Conservation (phyloP, 2,329 filamentous ascomycete species). For the Ophiocordyceps camponoti-floridani region DNA sequence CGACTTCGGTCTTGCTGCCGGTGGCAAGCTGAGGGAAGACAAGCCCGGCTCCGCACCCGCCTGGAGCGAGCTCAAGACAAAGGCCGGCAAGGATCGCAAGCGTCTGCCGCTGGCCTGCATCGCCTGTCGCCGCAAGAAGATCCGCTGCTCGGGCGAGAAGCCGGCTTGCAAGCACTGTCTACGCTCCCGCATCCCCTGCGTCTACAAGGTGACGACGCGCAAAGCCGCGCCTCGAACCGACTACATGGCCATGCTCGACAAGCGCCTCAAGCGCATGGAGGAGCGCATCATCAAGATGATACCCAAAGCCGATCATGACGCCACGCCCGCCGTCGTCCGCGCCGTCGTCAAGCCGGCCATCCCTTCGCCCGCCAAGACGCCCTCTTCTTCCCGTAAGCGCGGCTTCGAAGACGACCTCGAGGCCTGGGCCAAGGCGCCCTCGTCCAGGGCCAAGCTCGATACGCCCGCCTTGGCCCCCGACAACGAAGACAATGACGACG, state of each 20-base stretch:
- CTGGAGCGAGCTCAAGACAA: slow-evolving; percentile 75
- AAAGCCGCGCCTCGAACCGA: slow-evolving; percentile 91
- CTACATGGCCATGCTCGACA: slow-evolving; percentile 98
- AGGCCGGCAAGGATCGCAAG: slow-evolving; percentile 91
- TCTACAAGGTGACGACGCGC: slow-evolving; percentile 90
- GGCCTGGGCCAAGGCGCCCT: slow-evolving; percentile 52
- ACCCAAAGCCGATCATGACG: slow-evolving; percentile 65
- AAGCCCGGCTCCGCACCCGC: slow-evolving; percentile 41
- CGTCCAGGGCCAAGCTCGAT: slow-evolving; percentile 25
- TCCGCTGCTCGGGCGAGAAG: slow-evolving; percentile 93
- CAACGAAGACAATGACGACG: slow-evolving; percentile 63
- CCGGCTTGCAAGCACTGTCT: slow-evolving; percentile 94
- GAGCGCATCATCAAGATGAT: slow-evolving; percentile 93
- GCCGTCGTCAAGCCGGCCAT: slow-evolving; percentile 71
- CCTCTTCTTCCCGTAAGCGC: slow-evolving; percentile 52
- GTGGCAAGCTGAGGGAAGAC: slow-evolving; percentile 35
- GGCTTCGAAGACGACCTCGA: slow-evolving; percentile 72
- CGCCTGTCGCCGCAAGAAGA: slow-evolving; percentile 91
- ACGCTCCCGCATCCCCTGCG: slow-evolving; percentile 80
- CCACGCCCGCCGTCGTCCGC: slow-evolving; percentile 48
- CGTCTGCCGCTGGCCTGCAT: slow-evolving; percentile 86
- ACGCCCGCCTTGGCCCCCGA: slow-evolving; percentile 37
- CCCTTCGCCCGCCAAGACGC: slow-evolving; percentile 26
- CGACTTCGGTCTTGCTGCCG: slow-evolving; percentile 36
- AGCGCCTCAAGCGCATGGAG: slow-evolving; percentile 90